Evolutionary conservation across 257 asterid genomes (phyloP), one percentile per base, ranked within the genome.

Genomic region (Nicotiana otophora): DNA sequence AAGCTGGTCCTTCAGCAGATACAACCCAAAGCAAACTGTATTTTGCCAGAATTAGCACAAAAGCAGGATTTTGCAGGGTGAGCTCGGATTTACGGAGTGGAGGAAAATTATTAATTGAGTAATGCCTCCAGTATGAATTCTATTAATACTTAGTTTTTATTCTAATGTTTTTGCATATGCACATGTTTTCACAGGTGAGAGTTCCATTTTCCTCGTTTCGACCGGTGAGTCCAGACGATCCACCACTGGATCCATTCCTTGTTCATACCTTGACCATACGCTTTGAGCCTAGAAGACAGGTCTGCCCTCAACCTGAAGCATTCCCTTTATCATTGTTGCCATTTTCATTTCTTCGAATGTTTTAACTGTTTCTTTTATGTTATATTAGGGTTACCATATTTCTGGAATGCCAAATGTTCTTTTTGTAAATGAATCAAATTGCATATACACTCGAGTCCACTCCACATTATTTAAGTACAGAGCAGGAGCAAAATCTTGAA

Each of bases 261-360:
- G 98, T 92, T 61, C 99, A 96, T 84, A 91, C 99, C 65, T 88
- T 96, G 90, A 93, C 93, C 65, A 92, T 94, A 77, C 97, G 98
- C 31, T 96, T 96, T 85, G 99, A 96, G 88, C 98, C 98, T 15
- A 94, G 98, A 88, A 89, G 97, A 78, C 97, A 93, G 99, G 99
- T 96, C 81, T 31, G 86, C 57, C 80, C n/a, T 48, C 23, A 3
- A 74, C 26, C 16, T 53, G 42, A 48, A 23, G 16, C 61, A 46
- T 48, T 74, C 26, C 42, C 15, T 48, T 74, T 28, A 12, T 74
- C 42, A 23, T 74, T 74, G 42, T 46, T 74, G 26, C 9, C 42
- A 74, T 26, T 74, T 53, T 74, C 42, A 74, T 60, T 74, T 74
- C 62, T 48, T 74, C 1, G 19, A 48, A 48, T 48, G 20, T 23